Conservation (phyloP, 345 rosid species). For the Lumnitzera racemosa region DNA sequence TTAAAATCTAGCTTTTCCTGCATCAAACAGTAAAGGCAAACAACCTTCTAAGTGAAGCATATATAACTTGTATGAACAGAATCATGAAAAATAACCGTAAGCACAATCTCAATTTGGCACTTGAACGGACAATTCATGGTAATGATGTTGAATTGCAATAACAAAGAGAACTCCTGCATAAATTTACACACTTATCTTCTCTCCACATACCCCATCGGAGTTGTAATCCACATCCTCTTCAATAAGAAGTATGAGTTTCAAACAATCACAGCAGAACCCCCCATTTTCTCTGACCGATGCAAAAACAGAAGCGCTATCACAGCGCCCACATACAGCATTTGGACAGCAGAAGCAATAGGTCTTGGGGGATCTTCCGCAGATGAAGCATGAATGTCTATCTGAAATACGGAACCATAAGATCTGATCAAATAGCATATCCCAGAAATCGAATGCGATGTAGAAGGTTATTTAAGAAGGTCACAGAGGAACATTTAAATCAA, state of each 20-base stretch:
- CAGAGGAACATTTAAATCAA: too few species aligned
- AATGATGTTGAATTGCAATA: not conserved
- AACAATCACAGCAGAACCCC: constrained; percentile 39
- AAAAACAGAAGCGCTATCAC: constrained; percentile 25
- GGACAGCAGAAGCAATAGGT: constrained; percentile 47
- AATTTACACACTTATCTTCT: not conserved
- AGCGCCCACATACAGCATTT: constrained; percentile 35
- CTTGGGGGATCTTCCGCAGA: constrained; percentile 32
- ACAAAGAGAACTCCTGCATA: not conserved
- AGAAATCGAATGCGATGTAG: too few species aligned
- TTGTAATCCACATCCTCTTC: constrained; percentile 34
- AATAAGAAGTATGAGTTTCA: constrained; percentile 25
- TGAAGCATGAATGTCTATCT: constrained; percentile 45
- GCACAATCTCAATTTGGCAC: too few species aligned
- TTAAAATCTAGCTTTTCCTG: constrained; percentile 35
- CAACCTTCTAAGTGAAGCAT: too few species aligned
- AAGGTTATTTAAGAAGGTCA: too few species aligned
- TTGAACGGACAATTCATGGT: not conserved
- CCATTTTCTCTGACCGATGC: constrained; percentile 13
- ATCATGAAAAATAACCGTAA: too few species aligned
- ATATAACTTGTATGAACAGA: not conserved
- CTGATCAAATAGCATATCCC: not conserved
- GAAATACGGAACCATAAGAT: constrained; percentile 12
- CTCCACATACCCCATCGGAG: constrained; percentile 25
- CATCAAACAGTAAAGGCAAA: constrained; percentile 2